phyloP scores from a whole-genome alignment of 306 rosid species.

The Fagus sylvatica region DNA sequence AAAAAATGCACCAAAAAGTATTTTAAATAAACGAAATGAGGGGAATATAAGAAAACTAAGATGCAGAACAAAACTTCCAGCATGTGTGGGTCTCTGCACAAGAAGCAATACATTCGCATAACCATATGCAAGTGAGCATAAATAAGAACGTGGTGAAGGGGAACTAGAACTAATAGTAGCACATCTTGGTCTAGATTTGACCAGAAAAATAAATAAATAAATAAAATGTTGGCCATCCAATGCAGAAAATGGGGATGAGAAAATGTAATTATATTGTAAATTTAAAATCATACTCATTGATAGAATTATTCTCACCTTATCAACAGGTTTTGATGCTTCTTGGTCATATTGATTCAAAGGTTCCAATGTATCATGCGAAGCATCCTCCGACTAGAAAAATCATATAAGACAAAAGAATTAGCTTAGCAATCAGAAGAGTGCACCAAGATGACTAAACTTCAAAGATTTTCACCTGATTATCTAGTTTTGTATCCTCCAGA shows the following conservation, averaged over 20 bases:
- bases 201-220: background rate
- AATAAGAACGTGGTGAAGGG: background rate
- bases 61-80: background rate
- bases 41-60: background rate
- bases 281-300: background rate
- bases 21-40: background rate
- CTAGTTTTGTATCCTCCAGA: constrained; percentile 54
- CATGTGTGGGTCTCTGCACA: background rate
- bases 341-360: constrained; percentile 40
- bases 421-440: constrained; percentile 14
- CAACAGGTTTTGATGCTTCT: constrained; percentile 44
- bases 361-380: constrained; percentile 46
- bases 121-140: background rate
- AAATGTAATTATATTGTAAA: background rate
- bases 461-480: constrained; percentile 48
- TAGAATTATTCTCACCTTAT: constrained; percentile 35
- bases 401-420: background rate
- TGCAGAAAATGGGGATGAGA: background rate
- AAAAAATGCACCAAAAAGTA: background rate
- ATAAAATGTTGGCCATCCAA: background rate
- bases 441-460: constrained; percentile 23
- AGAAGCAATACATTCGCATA: background rate
- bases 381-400: constrained; percentile 48
- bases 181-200: background rate
- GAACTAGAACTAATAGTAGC: background rate